phyloP scores from a whole-genome alignment of 2,329 filamentous ascomycete species.

The Calonectria hawksworthii region DNA sequence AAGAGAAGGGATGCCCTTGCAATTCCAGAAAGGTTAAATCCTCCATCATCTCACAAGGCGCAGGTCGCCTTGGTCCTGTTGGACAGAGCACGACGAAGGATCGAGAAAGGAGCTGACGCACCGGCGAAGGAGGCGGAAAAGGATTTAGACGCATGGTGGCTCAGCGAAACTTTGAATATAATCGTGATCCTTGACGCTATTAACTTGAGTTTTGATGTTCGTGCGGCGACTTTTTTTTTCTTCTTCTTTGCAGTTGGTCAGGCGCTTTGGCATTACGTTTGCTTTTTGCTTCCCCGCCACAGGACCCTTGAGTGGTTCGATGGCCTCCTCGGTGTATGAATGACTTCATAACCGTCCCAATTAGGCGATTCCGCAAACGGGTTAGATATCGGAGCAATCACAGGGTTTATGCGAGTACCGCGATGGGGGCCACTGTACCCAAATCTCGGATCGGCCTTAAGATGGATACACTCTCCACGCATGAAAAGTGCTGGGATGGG shows the following conservation, averaged over 20 bases:
- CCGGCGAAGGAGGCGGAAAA: not conserved
- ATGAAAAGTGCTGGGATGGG: conserved; percentile 6
- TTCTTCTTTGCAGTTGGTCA: not conserved
- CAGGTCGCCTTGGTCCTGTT: not conserved
- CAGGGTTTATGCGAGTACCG: conserved; percentile 13
- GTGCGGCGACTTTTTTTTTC: not conserved
- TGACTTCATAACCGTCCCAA: conserved; percentile 6
- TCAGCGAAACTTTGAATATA: conserved; percentile 1
- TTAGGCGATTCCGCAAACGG: not conserved
- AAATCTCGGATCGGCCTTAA: conserved; percentile 14
- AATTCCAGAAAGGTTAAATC: conserved; percentile 22
- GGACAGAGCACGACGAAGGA: not conserved
- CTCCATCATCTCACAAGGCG: conserved; percentile 8
- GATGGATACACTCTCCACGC: not conserved
- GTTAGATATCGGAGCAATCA: not conserved
- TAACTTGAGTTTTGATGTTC: conserved; percentile 3
- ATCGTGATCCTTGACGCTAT: not conserved
- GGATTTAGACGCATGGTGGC: conserved; percentile 5
- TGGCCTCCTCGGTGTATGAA: not conserved
- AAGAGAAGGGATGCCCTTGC: conserved; percentile 22
- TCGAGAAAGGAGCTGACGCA: conserved; percentile 2
- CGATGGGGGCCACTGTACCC: conserved; percentile 8
- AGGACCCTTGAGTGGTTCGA: conserved; percentile 2
- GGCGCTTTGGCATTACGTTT: conserved; percentile 13
- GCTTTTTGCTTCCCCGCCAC: conserved; percentile 8